Conservation (phyloP, 768 basidiomycete species). For the Auricularia sp. region DNA sequence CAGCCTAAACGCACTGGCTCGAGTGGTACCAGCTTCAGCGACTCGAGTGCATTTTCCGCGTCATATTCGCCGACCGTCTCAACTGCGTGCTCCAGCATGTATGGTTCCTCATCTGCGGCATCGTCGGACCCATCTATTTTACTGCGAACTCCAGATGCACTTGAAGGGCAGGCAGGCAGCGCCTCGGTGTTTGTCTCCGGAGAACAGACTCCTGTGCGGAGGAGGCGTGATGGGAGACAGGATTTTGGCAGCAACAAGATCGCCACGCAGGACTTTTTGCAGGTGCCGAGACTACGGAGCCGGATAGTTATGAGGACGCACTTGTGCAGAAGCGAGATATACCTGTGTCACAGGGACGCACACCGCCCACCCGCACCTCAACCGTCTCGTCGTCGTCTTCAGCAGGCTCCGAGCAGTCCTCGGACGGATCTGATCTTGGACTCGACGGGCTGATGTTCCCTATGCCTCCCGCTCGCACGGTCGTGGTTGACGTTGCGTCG, state of each 20-base stretch:
- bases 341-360: not conserved
- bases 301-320: not conserved
- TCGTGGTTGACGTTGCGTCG: not conserved
- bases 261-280: not conserved
- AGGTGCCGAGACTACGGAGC: not conserved
- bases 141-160: not conserved
- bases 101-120: not conserved
- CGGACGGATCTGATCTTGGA: not conserved
- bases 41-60: not conserved
- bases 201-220: not conserved
- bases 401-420: not conserved
- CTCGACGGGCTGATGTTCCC: not conserved
- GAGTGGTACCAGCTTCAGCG: not conserved
- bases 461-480: not conserved
- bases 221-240: not conserved
- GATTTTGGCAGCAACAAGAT: not conserved
- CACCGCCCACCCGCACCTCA: not conserved
- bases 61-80: not conserved
- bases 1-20: not conserved
- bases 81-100: not conserved
- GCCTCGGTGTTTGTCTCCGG: not conserved
- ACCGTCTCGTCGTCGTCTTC: not conserved
- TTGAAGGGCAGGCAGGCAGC: not conserved
- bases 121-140: not conserved
- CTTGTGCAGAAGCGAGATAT: not conserved